phyloP scores from a whole-genome alignment of 805 yeast genomes.

The Spathaspora boniae region DNA sequence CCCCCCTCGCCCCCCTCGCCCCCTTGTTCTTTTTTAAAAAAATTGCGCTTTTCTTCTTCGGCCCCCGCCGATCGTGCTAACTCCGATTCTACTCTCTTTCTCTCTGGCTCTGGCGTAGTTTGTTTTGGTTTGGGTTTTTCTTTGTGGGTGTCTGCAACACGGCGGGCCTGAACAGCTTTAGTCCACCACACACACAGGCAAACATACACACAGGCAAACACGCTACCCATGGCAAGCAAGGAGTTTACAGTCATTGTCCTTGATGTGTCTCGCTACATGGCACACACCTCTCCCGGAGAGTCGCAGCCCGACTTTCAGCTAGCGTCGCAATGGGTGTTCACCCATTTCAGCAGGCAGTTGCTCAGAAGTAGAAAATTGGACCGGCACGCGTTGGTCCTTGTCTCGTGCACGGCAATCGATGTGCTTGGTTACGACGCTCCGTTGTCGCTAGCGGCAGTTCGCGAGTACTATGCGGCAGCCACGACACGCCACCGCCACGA shows the following conservation, averaged over 20 bases:
- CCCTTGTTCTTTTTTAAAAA: no score
- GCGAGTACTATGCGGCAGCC: conserved; percentile 1
- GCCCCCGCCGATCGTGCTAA: no score
- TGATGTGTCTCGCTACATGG: conserved; percentile 47
- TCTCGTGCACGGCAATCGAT: conserved; percentile 11
- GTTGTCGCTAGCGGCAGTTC: conserved; percentile 4
- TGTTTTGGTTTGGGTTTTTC: neutral
- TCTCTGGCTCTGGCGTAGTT: neutral
- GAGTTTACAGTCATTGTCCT: conserved; percentile 47
- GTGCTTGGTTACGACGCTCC: conserved; percentile 7
- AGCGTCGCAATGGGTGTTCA: conserved; percentile 41
- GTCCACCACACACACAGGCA: neutral
- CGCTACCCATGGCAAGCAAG: conserved; percentile 14
- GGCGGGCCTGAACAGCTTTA: conserved; percentile 1
- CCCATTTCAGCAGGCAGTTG: conserved; percentile 27
- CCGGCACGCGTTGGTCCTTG: conserved; percentile 26
- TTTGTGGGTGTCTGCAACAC: no score
- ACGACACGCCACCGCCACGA: neutral
- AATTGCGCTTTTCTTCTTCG: no score
- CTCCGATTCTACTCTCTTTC: no score
- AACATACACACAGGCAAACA: neutral
- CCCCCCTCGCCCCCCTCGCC: no score
- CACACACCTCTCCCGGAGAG: conserved; percentile 19
- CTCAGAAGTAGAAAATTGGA: conserved; percentile 38
- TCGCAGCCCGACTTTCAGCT: conserved; percentile 31